Evolutionary conservation across 176 grass and related monocot genomes (phyloP).

Genomic region (Ensete glaucum): DNA sequence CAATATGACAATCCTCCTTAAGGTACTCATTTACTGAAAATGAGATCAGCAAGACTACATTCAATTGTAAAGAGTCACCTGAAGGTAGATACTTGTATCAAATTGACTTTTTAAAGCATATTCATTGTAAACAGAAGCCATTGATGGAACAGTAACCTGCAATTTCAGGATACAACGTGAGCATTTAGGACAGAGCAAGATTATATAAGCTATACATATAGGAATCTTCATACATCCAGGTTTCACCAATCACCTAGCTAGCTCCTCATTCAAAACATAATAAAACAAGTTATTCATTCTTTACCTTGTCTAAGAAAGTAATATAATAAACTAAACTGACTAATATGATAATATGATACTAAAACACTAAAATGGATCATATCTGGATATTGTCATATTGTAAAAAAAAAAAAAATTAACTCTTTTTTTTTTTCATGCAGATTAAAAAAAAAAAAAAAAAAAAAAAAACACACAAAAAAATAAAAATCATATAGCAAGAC

Average conservation of each 20-base stretch:
- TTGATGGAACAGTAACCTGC: conserved; percentile 86
- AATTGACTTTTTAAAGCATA: conserved; percentile 98
- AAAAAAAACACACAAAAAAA: too few species aligned
- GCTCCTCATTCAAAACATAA: neutral
- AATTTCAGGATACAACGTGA: conserved; percentile 18
- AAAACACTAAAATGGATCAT: neutral
- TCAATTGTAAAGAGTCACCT: conserved; percentile 35
- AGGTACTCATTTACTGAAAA: neutral
- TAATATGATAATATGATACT: neutral
- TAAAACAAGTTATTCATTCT: neutral
- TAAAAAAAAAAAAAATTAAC: too few species aligned
- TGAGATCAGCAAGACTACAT: neutral
- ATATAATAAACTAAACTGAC: neutral
- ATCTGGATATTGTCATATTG: neutral
- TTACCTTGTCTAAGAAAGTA: neutral
- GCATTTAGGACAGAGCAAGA: neutral
- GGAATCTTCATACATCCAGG: neutral
- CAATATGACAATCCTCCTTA: too few species aligned
- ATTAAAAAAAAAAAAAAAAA: too few species aligned
- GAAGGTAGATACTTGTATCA: conserved; percentile 94
- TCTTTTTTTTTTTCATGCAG: too few species aligned
- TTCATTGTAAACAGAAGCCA: conserved; percentile 96
- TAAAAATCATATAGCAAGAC: too few species aligned
- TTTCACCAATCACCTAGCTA: neutral
- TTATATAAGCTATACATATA: neutral